Evolutionary conservation across 2,329 filamentous ascomycete genomes (phyloP).

Genomic region (Colletotrichum tropicicola): DNA sequence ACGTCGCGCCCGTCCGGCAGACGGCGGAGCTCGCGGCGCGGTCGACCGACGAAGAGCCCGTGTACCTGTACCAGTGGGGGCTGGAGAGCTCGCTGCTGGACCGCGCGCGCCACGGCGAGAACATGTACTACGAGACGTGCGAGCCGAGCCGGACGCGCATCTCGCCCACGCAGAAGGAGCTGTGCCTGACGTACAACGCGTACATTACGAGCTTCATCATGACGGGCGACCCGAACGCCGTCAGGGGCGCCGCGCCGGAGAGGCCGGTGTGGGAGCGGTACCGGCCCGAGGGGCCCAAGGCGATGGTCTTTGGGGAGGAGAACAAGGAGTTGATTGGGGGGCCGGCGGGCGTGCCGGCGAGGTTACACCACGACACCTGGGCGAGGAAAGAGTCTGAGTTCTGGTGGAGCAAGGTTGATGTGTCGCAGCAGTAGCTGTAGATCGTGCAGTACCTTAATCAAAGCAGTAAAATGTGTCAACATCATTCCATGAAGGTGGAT

Average conservation of each 20-base stretch:
- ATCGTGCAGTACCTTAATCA: neutral
- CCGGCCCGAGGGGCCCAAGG: constrained; percentile 36
- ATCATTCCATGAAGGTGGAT: no score
- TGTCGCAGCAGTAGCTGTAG: constrained; percentile 46
- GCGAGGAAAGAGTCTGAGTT: constrained; percentile 59
- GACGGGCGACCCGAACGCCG: constrained; percentile 17
- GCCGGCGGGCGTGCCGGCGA: constrained; percentile 48
- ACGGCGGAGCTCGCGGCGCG: constrained; percentile 54
- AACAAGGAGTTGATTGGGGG: constrained; percentile 62
- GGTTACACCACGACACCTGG: constrained; percentile 51
- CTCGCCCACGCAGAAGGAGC: constrained; percentile 47
- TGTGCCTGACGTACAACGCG: constrained; percentile 48
- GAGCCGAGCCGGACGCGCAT: constrained; percentile 49
- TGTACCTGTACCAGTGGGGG: constrained; percentile 65
- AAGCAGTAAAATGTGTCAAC: no score
- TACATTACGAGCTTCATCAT: constrained; percentile 49
- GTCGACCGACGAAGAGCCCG: constrained; percentile 46
- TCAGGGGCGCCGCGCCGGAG: constrained; percentile 28
- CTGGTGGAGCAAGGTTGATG: constrained; percentile 66
- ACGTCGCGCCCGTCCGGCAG: constrained; percentile 72
- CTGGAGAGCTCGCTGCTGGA: constrained; percentile 47
- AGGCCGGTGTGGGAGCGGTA: constrained; percentile 49
- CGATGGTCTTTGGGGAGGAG: constrained; percentile 67
- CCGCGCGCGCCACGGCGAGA: constrained; percentile 58
- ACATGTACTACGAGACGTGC: constrained; percentile 37